A percentile compares a stretch with the other conserved stretches of the same genome.
Conservation (phyloP, 805 yeast genomes). For the Cyberlindnera misumaiensis region DNA sequence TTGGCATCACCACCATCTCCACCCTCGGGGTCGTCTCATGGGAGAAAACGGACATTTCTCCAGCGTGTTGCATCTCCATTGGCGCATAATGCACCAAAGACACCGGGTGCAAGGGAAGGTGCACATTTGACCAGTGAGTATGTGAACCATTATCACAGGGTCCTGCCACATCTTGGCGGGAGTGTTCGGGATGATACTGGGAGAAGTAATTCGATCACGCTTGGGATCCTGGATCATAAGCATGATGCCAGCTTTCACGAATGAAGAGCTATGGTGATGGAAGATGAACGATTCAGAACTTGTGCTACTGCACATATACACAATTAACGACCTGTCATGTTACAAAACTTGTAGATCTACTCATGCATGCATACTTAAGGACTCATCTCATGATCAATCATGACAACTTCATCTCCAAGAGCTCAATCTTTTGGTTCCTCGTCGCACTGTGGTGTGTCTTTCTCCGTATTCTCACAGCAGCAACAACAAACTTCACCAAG, state of each 20-base stretch:
- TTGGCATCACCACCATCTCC: constrained; percentile 19
- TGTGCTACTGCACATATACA: background rate
- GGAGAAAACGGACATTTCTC: background rate
- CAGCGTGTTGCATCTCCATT: constrained; percentile 29
- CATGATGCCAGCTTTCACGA: background rate
- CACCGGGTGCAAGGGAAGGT: constrained; percentile 24
- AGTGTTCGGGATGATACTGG: background rate
- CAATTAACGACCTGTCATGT: too few species aligned
- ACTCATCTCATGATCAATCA: background rate
- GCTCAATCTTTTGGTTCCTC: constrained; percentile 16
- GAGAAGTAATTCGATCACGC: constrained; percentile 20
- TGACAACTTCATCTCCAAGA: constrained; percentile 8
- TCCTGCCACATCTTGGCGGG: background rate
- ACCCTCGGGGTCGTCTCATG: background rate
- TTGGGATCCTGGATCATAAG: constrained; percentile 12
- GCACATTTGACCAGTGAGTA: constrained; percentile 20
- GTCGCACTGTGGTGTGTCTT: constrained; percentile 21
- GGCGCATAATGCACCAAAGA: constrained; percentile 27
- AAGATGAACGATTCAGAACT: too few species aligned
- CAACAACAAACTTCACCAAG: constrained; percentile 30
- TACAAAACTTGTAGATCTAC: background rate
- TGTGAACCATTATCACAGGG: constrained; percentile 6
- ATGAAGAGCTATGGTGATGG: background rate
- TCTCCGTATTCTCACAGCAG: constrained; percentile 30
- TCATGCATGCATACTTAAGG: too few species aligned